Evolutionary conservation across 768 basidiomycete species (phyloP), one percentile per base, ranked within the genome.

Genomic region (Sistotremastrum suecicum): DNA sequence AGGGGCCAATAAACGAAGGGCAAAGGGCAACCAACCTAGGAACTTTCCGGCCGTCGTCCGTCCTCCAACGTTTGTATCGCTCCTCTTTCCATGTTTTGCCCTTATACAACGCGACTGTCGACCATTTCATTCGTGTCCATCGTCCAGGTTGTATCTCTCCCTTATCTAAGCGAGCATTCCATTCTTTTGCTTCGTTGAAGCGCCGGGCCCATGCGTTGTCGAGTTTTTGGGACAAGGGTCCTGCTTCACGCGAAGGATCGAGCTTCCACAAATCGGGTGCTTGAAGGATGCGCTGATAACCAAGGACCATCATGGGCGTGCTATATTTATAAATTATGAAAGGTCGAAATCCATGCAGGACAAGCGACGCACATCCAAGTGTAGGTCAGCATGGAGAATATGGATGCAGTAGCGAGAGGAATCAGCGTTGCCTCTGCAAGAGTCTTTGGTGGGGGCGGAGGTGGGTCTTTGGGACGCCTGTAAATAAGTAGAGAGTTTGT

Each of bases 191-290:
- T 2, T 61, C 65, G 20, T 56, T 42, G 12, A 71, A 65, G 37
- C 82, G 67, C 5, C 56, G 57, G 3, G 56, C 63, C 69, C 80
- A 80, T 5, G 77, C 65, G 9, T 59, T 66, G 46, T 83, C 72
- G 29, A 87, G 68, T 51, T 66, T 64, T 7, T 62, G 60, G 2
- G 77, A 71, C 31, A 86, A 64, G 12, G 54, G 49, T 0, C 66
- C 70, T 10, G 74, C 64, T 52, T 78, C 69, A 32, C 70, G 68
- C 3, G 66, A 54, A 3, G 65, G 56, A 46, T 75, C 73, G 49
- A 86, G 63, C 55, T 74, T 75, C 80, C 81, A 84, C 8, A 86
- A 60, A 60, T 88, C 85, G 1, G 79, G 74, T 0, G 79, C 78
- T 54, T 82, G 80, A 6, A 88, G 64, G 1, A 81, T 78, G 32